These are phyloP conservation scores for Thelephora terrestris DNA, from an alignment of 1,284 basidiomycete genomes.

Conservation along the genomic window DNA sequence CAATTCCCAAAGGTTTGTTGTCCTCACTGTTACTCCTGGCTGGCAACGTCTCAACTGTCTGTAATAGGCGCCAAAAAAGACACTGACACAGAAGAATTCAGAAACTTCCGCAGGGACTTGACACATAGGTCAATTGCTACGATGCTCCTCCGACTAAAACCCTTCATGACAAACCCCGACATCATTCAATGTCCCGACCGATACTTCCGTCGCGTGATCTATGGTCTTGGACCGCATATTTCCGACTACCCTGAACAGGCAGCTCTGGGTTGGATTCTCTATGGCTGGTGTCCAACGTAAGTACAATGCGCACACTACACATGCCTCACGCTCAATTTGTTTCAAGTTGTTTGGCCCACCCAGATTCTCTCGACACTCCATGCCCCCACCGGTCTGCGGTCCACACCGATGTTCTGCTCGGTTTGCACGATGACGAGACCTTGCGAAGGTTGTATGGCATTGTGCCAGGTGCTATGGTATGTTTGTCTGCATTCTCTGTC, in stretches of 20 bases:
- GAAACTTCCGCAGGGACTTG: conserved; percentile 10
- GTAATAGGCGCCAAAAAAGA: conserved; percentile 1
- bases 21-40: background rate
- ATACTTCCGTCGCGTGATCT: conserved; percentile 13
- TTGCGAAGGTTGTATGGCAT: conserved; percentile 5
- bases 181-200: conserved; percentile 15
- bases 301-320: too few species aligned
- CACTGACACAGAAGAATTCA: conserved; percentile 6
- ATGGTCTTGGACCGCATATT: too few species aligned
- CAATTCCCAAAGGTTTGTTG: conserved; percentile 17
- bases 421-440: background rate
- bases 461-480: conserved; percentile 4
- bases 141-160: conserved; percentile 9
- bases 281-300: conserved; percentile 14
- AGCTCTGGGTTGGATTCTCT: conserved; percentile 9
- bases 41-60: background rate
- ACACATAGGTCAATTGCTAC: conserved; percentile 9
- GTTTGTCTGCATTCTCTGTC: background rate
- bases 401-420: too few species aligned
- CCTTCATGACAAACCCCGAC: conserved; percentile 14
- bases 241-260: conserved; percentile 18
- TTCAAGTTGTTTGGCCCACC: too few species aligned
- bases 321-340: too few species aligned
- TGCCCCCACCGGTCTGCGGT: too few species aligned
- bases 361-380: too few species aligned